Evolutionary conservation across 768 basidiomycete species (phyloP).

Genomic region (Mycena indigotica): DNA sequence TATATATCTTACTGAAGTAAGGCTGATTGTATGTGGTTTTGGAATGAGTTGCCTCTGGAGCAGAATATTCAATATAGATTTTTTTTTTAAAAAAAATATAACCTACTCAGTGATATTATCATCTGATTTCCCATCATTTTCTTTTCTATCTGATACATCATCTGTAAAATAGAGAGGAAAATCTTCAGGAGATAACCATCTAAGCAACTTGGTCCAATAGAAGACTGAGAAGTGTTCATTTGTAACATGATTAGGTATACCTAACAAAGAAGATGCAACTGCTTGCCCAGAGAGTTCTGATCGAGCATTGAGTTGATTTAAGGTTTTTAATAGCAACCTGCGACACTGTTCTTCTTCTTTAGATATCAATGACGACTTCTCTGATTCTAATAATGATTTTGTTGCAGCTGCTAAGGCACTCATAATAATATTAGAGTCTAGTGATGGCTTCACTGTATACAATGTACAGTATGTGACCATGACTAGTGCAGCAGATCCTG

Average conservation of each 20-base stretch:
- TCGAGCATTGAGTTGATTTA: slow-evolving; percentile 17
- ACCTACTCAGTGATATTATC: no score
- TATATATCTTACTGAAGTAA: no score
- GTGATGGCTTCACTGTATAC: slow-evolving; percentile 12
- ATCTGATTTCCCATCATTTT: no score
- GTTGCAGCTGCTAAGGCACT: slow-evolving; percentile 18
- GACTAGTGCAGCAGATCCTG: slow-evolving; percentile 10
- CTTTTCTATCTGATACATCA: no score
- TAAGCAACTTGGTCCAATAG: slow-evolving; percentile 12
- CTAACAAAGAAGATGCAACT: slow-evolving; percentile 14
- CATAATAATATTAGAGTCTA: slow-evolving; percentile 15
- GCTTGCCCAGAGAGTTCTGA: slow-evolving; percentile 14
- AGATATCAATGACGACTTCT: neutral
- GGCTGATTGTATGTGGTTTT: no score
- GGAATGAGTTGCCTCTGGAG: no score
- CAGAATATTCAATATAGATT: no score
- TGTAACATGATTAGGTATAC: slow-evolving; percentile 11
- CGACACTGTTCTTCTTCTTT: slow-evolving; percentile 1
- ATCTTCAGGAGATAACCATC: no score
- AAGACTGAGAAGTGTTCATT: slow-evolving; percentile 8
- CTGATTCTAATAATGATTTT: neutral
- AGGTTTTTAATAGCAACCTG: slow-evolving; percentile 10
- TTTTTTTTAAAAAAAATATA: no score
- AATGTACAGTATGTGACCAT: slow-evolving; percentile 8
- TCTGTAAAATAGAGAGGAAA: no score